phyloP scores from a whole-genome alignment of 1,284 basidiomycete genomes.

The Baeospora myosura region DNA sequence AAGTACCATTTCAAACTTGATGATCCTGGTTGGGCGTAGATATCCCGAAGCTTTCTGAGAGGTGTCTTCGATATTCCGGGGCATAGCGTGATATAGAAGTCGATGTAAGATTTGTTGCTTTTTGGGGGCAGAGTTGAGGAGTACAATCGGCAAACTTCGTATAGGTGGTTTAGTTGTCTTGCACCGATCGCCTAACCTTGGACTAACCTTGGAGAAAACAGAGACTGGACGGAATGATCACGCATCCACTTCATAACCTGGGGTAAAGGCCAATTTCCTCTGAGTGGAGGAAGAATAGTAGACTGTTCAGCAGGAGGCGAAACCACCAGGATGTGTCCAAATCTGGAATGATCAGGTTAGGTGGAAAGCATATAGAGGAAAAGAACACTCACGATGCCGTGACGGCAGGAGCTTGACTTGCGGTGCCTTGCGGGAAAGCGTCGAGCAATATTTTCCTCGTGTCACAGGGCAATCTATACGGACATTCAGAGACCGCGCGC shows the following conservation, averaged over 20 bases:
- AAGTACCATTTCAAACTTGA: conserved; percentile 33
- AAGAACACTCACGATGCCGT: conserved; percentile 40
- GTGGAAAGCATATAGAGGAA: background rate
- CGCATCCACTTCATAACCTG: conserved; percentile 43
- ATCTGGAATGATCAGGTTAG: conserved; percentile 27
- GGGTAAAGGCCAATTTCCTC: conserved; percentile 34
- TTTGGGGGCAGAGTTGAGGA: conserved; percentile 29
- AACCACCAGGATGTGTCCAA: conserved; percentile 53
- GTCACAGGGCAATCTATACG: conserved; percentile 15
- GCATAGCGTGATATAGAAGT: conserved; percentile 44
- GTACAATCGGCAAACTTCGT: conserved; percentile 37
- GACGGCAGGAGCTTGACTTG: conserved; percentile 18
- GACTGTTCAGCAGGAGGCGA: conserved; percentile 26
- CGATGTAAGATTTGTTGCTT: conserved; percentile 42
- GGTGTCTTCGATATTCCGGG: no score
- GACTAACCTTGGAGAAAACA: conserved; percentile 52
- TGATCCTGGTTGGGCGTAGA: conserved; percentile 15
- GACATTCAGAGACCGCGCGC: conserved; percentile 6
- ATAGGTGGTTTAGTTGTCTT: conserved; percentile 6
- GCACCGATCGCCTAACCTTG: conserved; percentile 5
- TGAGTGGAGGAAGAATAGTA: conserved; percentile 44
- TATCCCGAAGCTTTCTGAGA: no score
- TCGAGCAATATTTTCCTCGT: conserved; percentile 10
- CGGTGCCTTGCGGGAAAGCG: conserved; percentile 5
- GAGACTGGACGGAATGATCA: conserved; percentile 23